Evolutionary conservation across 768 basidiomycete species (phyloP).

Genomic region (Lentinula boryana): DNA sequence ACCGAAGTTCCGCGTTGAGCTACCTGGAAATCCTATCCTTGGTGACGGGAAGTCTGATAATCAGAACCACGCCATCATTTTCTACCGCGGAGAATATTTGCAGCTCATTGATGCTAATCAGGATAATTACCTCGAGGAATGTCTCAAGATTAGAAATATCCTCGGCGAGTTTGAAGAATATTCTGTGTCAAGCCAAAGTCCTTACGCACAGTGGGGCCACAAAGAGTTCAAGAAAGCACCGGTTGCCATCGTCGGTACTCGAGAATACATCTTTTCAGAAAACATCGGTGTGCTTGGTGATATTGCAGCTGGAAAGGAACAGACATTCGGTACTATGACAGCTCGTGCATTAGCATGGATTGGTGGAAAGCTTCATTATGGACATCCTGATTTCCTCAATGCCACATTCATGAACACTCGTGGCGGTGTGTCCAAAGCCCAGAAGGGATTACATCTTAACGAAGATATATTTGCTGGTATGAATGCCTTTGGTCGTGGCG

Average conservation of each 20-base stretch:
- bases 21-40: constrained; percentile 97
- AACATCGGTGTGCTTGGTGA: constrained; percentile 99
- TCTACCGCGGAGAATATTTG: constrained; percentile 98
- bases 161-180: constrained; percentile 98
- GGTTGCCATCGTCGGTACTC: constrained; percentile 95
- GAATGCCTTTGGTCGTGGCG: constrained; percentile 97
- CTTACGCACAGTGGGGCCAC: constrained; percentile 94
- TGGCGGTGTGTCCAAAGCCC: constrained; percentile 97
- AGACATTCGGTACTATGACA: constrained; percentile 98
- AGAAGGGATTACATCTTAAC: constrained; percentile 97
- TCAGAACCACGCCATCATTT: constrained; percentile 98
- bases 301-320: constrained; percentile 98
- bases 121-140: constrained; percentile 99
- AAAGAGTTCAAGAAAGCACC: constrained; percentile 88
- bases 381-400: constrained; percentile 98
- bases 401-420: constrained; percentile 98
- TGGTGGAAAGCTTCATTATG: constrained; percentile 97
- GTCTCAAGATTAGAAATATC: constrained; percentile 96
- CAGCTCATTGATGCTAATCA: constrained; percentile 99
- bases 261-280: constrained; percentile 99
- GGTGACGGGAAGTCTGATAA: constrained; percentile 99
- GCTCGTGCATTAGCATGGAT: constrained; percentile 95
- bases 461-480: constrained; percentile 99
- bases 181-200: constrained; percentile 83
- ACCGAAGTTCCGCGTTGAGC: constrained; percentile 96